Conservation (phyloP, 148 eudicot species). For the Pharnaceum exiguum region DNA sequence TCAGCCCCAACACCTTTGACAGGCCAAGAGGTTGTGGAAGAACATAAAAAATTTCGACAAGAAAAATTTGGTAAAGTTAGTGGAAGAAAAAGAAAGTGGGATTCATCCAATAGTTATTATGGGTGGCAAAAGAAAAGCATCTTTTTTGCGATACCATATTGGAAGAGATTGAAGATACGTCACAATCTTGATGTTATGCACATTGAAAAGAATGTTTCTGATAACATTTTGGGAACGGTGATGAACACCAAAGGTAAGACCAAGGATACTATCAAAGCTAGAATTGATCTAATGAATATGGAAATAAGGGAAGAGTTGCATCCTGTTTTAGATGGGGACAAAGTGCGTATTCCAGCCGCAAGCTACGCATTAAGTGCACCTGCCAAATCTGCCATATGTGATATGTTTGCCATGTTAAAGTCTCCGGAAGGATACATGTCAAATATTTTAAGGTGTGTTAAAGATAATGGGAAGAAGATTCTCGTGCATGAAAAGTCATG, state of each 20-base stretch:
- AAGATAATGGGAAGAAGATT: neutral
- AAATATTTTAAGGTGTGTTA: conserved; percentile 3
- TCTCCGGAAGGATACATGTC: conserved; percentile 5
- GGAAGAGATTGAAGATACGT: conserved; percentile 1
- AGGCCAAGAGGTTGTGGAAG: neutral
- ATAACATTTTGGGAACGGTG: neutral
- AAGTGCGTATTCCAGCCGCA: neutral
- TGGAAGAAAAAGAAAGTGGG: neutral
- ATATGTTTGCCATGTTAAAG: neutral
- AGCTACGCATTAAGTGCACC: neutral
- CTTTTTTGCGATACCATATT: too few relatives aligned
- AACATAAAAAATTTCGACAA: neutral
- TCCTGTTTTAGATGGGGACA: neutral
- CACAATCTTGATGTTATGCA: conserved; percentile 6
- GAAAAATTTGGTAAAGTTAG: neutral
- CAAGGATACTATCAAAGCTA: neutral
- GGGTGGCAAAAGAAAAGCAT: too few relatives aligned
- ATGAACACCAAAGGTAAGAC: conserved; percentile 5
- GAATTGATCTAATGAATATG: too few relatives aligned
- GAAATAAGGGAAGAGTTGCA: too few relatives aligned
- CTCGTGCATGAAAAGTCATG: conserved; percentile 10
- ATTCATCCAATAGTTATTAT: neutral
- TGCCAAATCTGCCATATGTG: neutral
- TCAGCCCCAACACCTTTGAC: neutral
- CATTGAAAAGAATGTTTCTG: conserved; percentile 4